phyloP scores from a whole-genome alignment of 345 rosid species.

The Aquilaria sinensis region DNA sequence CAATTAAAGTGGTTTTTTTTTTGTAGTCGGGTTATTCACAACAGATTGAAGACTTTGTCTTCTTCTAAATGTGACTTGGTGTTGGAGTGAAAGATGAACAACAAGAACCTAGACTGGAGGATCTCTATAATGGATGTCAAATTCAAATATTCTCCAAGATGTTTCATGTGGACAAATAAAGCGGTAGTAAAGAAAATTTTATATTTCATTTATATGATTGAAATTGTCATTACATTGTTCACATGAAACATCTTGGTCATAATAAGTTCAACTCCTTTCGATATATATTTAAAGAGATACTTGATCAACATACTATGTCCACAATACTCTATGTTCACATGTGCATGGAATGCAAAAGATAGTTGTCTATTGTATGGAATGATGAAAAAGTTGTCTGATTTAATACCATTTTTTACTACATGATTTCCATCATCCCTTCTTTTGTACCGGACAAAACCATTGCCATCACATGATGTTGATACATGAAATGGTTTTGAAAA shows the following conservation, averaged over 20 bases:
- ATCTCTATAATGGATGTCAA: not conserved
- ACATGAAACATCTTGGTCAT: not conserved
- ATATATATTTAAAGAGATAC: not conserved
- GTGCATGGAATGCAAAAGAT: not conserved
- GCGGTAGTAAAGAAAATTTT: not conserved
- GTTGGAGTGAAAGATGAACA: not conserved
- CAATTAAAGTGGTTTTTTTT: not conserved
- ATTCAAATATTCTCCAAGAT: not conserved
- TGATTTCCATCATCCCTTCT: not conserved
- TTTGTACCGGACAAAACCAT: not conserved
- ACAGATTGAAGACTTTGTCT: not conserved
- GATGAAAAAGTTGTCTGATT: not conserved
- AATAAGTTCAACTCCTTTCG: not conserved
- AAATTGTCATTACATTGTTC: not conserved
- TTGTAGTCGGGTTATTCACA: too few species aligned
- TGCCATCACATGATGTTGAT: not conserved
- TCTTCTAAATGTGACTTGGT: not conserved
- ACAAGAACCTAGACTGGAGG: not conserved
- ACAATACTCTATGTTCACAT: not conserved
- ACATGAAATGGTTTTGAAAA: not conserved
- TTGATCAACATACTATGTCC: not conserved
- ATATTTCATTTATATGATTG: not conserved
- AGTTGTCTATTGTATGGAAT: not conserved
- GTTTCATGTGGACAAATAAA: not conserved
- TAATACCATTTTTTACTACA: not conserved